A percentile compares a stretch with the other conserved stretches of the same genome.
phyloP scores from a whole-genome alignment of 768 basidiomycete genomes.

The Royoungia palumana region DNA sequence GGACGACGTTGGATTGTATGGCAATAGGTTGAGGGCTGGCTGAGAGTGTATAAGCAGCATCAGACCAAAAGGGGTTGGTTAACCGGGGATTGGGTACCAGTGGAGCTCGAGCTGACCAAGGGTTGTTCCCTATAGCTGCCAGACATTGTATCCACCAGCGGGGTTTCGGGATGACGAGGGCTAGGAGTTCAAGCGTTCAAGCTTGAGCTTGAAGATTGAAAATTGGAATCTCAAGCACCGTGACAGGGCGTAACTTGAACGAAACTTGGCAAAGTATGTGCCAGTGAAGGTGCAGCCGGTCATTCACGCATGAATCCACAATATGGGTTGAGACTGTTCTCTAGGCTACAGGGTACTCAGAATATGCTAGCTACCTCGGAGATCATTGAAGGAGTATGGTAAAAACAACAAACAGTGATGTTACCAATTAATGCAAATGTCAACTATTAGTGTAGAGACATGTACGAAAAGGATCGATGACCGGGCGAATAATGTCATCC shows the following conservation, averaged over 20 bases:
- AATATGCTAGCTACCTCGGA: not conserved
- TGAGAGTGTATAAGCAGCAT: slow-evolving; percentile 39
- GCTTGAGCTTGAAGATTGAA: too few relatives aligned
- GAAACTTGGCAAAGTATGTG: too few relatives aligned
- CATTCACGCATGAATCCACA: not conserved
- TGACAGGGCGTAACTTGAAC: too few relatives aligned
- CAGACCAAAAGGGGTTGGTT: slow-evolving; percentile 33
- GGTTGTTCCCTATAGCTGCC: slow-evolving; percentile 16
- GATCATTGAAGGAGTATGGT: not conserved
- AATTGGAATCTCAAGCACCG: too few relatives aligned
- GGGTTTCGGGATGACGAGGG: slow-evolving; percentile 18
- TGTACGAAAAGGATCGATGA: not conserved
- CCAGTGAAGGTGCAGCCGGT: too few relatives aligned
- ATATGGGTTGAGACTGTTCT: too few relatives aligned
- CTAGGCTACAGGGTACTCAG: not conserved
- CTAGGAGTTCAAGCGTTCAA: too few relatives aligned
- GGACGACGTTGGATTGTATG: slow-evolving; percentile 45
- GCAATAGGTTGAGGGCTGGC: slow-evolving; percentile 32
- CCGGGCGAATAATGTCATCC: not conserved
- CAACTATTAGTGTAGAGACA: not conserved
- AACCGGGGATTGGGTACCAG: slow-evolving; percentile 13
- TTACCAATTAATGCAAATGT: not conserved
- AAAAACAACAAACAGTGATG: not conserved
- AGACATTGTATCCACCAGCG: slow-evolving; percentile 9
- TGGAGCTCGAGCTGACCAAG: slow-evolving; percentile 14